Base-by-base conservation (phyloP, 2,329 filamentous ascomycete species). In the Helotiales sp. region DNA sequence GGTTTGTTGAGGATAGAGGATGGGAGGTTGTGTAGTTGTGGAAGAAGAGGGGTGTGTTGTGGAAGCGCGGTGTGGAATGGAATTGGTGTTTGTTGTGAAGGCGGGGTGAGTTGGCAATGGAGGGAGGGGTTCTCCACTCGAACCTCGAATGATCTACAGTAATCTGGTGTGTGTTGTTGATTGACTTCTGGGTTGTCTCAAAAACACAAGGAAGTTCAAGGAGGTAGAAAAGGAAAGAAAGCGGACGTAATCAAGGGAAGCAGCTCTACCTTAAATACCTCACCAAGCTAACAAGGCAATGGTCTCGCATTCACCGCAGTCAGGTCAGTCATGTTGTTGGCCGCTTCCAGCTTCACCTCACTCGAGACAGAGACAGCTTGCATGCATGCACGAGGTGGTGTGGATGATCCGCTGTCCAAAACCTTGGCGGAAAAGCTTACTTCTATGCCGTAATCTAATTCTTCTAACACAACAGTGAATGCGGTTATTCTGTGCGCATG, bases 351-450 rank as follows among this genome's bases (percentile, higher is more conserved):
- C 59, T 50, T 61, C 20, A 37, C 37, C 20, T 45, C 34, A 58
- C 55, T 55, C 50, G 49, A 45, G 24, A 52, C 49, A 52, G 49
- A 45, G 24, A 52, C 49, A 52, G 49, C 49, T 52, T 50, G 47
- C 45, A 49, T 11, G 34, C 6, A 50, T 50, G 24, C 26, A 57
- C 54, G 54, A 30, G 54, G 30, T 57, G 30, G 30, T 40, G 43
- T 22, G n/a, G 34, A 26, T n/a, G 54, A 11, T 60, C 43, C 54
- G 60, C 60, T 62, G 45, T 65, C 60, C 24, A 49, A 10, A 45
- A 34, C 24, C 58, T 63, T 63, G 59, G 58, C 50, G 64, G 15
- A 43, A 69, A 65, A 68, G 63, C 63, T 64, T 65, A 60, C 43
- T 34, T 22, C 26, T 13, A n/a, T 45, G 20, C 43, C 49, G 54